Conservation (phyloP, 192 early-diverging fungal species). For the Radiomyces spectabilis region DNA sequence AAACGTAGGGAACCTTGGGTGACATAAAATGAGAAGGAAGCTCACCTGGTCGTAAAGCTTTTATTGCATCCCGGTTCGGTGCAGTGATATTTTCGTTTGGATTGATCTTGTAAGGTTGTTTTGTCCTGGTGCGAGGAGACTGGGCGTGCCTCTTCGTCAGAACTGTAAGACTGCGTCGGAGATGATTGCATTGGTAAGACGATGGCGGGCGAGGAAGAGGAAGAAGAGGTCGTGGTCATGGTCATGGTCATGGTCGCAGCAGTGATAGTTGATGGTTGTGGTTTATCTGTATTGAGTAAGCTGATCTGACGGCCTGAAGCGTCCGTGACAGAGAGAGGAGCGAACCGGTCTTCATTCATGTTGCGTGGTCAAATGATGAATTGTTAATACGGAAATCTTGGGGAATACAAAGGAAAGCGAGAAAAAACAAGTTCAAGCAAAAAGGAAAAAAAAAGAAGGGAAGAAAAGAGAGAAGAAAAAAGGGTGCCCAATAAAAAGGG, state of each 20-base stretch:
- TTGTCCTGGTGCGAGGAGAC: too few species aligned
- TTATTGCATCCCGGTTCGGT: conserved; percentile 56
- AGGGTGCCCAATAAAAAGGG: not conserved
- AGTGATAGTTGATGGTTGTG: too few species aligned
- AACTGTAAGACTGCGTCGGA: conserved; percentile 2
- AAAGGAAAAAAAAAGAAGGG: conserved; percentile 5
- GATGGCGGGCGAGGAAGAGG: too few species aligned
- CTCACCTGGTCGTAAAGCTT: conserved; percentile 72
- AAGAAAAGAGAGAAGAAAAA: conserved; percentile 5
- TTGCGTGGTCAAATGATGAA: not conserved
- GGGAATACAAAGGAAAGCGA: not conserved
- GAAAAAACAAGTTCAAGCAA: not conserved
- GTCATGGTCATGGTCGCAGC: too few species aligned
- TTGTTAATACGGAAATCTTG: not conserved
- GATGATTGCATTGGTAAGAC: too few species aligned
- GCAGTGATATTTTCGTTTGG: conserved; percentile 71
- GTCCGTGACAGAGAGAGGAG: conserved; percentile 38
- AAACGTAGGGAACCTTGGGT: too few species aligned
- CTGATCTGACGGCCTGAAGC: conserved; percentile 45
- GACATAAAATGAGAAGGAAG: too few species aligned
- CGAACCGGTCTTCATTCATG: not conserved
- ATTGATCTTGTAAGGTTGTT: not conserved
- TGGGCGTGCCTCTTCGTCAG: too few species aligned
- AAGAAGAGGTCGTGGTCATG: too few species aligned
- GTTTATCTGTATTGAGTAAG: conserved; percentile 44